Conservation (phyloP, 371 early-diverging fungal species). For the Lichtheimia hyalospora region DNA sequence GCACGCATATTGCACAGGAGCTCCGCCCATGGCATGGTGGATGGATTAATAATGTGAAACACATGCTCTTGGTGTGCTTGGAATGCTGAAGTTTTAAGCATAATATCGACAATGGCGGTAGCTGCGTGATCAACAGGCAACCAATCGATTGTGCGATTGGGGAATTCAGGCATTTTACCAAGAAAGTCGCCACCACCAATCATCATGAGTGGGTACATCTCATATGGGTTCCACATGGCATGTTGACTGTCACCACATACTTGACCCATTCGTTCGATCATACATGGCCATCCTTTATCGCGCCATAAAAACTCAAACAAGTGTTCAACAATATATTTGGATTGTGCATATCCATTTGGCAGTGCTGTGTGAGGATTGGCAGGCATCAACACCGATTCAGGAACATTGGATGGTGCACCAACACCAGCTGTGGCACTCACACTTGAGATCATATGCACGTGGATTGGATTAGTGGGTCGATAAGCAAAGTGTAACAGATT, state of each 20-base stretch:
- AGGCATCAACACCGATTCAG: slow-evolving; percentile 25
- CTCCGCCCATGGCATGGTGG: slow-evolving; percentile 17
- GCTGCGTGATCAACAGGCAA: slow-evolving; percentile 33
- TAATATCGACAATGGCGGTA: slow-evolving; percentile 27
- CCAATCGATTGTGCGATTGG: slow-evolving; percentile 29
- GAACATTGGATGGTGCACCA: slow-evolving; percentile 13
- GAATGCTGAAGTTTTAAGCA: slow-evolving; percentile 21
- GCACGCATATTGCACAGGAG: slow-evolving; percentile 21
- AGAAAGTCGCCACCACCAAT: slow-evolving; percentile 26
- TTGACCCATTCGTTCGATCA: slow-evolving; percentile 43
- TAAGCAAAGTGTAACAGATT: slow-evolving; percentile 37
- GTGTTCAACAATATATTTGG: slow-evolving; percentile 44
- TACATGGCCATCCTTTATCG: slow-evolving; percentile 33
- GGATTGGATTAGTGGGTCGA: slow-evolving; percentile 28
- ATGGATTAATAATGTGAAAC: slow-evolving; percentile 43
- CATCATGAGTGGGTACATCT: slow-evolving; percentile 43
- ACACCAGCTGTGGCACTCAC: slow-evolving; percentile 24
- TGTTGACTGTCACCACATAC: slow-evolving; percentile 35
- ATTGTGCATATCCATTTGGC: slow-evolving; percentile 48
- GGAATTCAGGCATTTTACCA: slow-evolving; percentile 19
- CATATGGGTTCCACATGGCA: slow-evolving; percentile 47
- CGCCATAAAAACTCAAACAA: slow-evolving; percentile 26
- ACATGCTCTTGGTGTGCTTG: slow-evolving; percentile 6
- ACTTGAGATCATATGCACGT: slow-evolving; percentile 40
- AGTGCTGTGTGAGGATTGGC: slow-evolving; percentile 26